Conservation (phyloP, 495 filamentous ascomycete species). For the Talaromyces adpressus region DNA sequence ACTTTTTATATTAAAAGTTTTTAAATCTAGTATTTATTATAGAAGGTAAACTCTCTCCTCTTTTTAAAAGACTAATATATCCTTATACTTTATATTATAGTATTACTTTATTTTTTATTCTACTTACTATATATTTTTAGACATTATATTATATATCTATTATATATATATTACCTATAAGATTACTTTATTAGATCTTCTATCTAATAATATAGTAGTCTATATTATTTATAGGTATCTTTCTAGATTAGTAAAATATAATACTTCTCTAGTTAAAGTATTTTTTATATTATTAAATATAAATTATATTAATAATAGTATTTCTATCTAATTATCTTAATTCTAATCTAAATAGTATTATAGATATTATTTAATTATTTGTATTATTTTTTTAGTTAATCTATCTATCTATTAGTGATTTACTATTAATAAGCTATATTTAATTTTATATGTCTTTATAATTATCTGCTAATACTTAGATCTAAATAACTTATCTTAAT, state of each 20-base stretch:
- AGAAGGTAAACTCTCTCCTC: background rate
- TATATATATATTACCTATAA: background rate
- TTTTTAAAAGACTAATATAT: background rate
- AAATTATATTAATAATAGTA: background rate
- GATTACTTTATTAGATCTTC: background rate
- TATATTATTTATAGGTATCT: background rate
- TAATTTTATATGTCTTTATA: background rate
- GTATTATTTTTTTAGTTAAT: background rate
- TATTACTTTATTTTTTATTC: conserved; percentile 1
- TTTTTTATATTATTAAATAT: background rate
- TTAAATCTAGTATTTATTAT: background rate
- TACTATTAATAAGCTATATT: background rate
- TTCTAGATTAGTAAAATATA: background rate
- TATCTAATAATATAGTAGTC: background rate
- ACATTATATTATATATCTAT: background rate
- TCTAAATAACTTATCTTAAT: conserved; percentile 13
- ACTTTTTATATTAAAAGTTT: too few species aligned
- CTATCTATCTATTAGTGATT: conserved; percentile 7
- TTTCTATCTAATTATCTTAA: conserved; percentile 1
- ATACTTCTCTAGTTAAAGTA: background rate
- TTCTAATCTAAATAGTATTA: background rate
- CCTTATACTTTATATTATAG: background rate
- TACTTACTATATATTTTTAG: background rate
- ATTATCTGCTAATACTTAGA: conserved; percentile 7
- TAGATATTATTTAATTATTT: background rate